These are phyloP conservation scores for Trypanosoma melophagium DNA, from an alignment of 208 protist genomes.

Conservation along the genomic window DNA sequence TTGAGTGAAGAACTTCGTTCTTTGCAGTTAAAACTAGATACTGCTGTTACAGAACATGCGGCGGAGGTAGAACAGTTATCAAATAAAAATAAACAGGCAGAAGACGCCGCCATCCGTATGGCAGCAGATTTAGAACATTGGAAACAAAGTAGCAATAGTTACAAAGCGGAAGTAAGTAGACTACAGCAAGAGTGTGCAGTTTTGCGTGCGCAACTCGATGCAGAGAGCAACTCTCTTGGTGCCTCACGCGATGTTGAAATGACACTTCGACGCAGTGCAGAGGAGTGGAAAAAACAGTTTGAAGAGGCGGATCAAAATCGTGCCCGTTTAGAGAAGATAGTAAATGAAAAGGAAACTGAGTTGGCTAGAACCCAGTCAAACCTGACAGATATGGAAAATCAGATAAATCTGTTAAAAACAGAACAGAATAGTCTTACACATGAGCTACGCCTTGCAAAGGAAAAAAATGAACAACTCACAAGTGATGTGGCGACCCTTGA, in stretches of 20 bases:
- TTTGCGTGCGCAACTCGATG: constrained; percentile 22
- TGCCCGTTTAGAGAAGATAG: background rate
- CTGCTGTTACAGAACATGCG: constrained; percentile 35
- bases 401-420: constrained; percentile 30
- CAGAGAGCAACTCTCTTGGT: constrained; percentile 19
- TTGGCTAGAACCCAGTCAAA: constrained; percentile 28
- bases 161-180: constrained; percentile 9
- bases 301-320: constrained; percentile 16
- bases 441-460: background rate
- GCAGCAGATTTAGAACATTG: constrained; percentile 5
- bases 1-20: constrained; percentile 53
- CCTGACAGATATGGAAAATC: constrained; percentile 28
- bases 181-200: constrained; percentile 14
- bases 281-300: constrained; percentile 23
- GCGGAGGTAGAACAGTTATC: constrained; percentile 26
- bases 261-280: constrained; percentile 11
- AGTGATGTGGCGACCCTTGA: constrained; percentile 16
- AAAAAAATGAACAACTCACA: constrained; percentile 12
- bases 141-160: constrained; percentile 17
- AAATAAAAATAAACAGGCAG: constrained; percentile 6
- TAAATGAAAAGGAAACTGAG: constrained; percentile 26
- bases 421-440: constrained; percentile 2
- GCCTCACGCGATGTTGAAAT: constrained; percentile 20
- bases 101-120: background rate
- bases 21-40: constrained; percentile 32